Evolutionary conservation across 2,329 filamentous ascomycete genomes (phyloP).

Genomic region (Paraphaeosphaeria sporulosa): DNA sequence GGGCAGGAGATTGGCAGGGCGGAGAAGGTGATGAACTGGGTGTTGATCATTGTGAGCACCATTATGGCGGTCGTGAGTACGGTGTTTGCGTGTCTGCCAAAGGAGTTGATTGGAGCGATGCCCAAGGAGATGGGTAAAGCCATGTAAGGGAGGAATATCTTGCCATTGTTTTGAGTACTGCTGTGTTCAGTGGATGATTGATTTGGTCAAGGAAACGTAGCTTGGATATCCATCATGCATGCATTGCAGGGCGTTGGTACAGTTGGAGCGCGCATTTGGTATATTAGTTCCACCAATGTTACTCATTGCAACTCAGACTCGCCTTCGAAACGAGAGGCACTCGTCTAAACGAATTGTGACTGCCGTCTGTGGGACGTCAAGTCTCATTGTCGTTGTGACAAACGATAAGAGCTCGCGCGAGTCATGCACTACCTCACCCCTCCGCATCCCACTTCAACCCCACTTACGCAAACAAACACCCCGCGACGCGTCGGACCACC

Average conservation of each 20-base stretch:
- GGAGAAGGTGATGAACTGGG: conserved; percentile 73
- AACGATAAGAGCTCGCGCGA: conserved; percentile 29
- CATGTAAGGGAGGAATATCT: background rate
- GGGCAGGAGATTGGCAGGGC: conserved; percentile 69
- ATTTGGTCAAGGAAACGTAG: too few relatives aligned
- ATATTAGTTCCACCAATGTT: background rate
- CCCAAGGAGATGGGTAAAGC: conserved; percentile 27
- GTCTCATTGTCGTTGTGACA: background rate
- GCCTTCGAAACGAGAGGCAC: background rate
- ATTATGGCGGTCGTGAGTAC: conserved; percentile 79
- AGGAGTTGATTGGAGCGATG: conserved; percentile 67
- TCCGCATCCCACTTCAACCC: conserved; percentile 44
- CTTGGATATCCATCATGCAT: conserved; percentile 1
- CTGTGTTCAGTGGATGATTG: background rate
- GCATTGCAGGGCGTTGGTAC: conserved; percentile 4
- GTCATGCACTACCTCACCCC: conserved; percentile 29
- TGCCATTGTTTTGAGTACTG: background rate
- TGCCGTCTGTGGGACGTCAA: too few relatives aligned
- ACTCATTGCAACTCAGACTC: background rate
- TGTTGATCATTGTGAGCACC: conserved; percentile 73
- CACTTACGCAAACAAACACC: conserved; percentile 33
- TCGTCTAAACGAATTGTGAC: background rate
- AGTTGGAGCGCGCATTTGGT: background rate
- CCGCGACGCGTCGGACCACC: background rate
- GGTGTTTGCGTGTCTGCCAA: conserved; percentile 86